Base-by-base conservation (phyloP, 116 monocot genomes). In the Papilionanthe hybrid region DNA sequence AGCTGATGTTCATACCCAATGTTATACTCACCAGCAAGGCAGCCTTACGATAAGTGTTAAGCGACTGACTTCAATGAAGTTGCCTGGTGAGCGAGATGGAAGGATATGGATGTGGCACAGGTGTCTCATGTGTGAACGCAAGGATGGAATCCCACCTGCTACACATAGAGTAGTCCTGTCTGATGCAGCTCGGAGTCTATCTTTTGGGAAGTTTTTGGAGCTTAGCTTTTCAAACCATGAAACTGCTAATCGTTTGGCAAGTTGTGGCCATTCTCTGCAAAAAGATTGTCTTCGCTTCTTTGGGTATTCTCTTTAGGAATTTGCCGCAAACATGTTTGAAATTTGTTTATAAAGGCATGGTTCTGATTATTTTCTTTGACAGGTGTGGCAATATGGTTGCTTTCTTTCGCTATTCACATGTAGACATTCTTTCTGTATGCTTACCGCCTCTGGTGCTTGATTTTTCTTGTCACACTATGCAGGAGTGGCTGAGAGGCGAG, bases 21-120 rank as follows among this genome's bases (percentile, higher is more conserved):
- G 95, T 77, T 98, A 94, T 76, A 94, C 87, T 48, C 92, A 94
- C 81, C 89, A 89, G 82, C 90, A 90, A 49, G 95, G 95, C 1
- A 91, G 85, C 53, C 93, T 98, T 37, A 91, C 89, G 9, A 94
- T 94, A 72, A 90, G 82, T 73, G 91, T 93, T 20, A 94, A 79
- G 73, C 81, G 82, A 44, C 86, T 94, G 67, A 49, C 80, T 55
- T 86, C 82, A 30, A 76, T 81, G 43, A 91, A 85, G 68, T 91
- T 98, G 55, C 86, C 91, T 53, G 98, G 98, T n/a, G 93, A 91
- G 82, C 66, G 56, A 74, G 95, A 98, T 82, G 93, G 93, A 75
- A 88, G 81, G 90, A 98, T 98, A 87, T 98, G 98, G 98, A 98
- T 98, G 98, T 98, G 98, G 98, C 98, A 98, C 58, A 78, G 98